Evolutionary conservation across 805 yeast genomes (phyloP).

Genomic region (Wickerhamiella kazuoi): DNA sequence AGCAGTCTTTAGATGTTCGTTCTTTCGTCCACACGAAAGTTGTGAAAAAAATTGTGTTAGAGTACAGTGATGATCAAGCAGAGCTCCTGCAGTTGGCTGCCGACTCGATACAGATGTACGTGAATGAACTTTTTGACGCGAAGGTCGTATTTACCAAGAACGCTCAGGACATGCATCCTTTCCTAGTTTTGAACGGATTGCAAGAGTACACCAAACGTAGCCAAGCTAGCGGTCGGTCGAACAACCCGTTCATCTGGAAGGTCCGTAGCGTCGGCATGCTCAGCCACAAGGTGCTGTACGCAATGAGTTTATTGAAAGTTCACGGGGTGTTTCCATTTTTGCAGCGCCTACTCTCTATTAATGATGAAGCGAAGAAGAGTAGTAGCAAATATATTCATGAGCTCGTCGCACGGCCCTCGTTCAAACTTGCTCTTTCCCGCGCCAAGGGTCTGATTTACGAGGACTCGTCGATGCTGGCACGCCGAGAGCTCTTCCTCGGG

Average conservation of each 20-base stretch:
- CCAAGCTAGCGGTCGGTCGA: conserved; percentile 8
- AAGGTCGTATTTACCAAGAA: conserved; percentile 48
- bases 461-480: conserved; percentile 1
- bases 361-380: conserved; percentile 14
- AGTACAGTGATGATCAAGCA: conserved; percentile 34
- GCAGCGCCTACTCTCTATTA: conserved; percentile 38
- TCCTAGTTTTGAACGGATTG: conserved; percentile 39
- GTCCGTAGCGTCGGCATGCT: conserved; percentile 29
- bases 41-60: conserved; percentile 42
- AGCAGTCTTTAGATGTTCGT: conserved; percentile 60
- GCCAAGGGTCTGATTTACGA: conserved; percentile 29
- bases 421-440: conserved; percentile 27
- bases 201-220: conserved; percentile 24
- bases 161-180: conserved; percentile 30
- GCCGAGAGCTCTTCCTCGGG: conserved; percentile 26
- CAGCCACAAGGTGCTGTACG: conserved; percentile 51
- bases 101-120: conserved; percentile 48
- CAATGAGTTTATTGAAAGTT: conserved; percentile 34
- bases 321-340: conserved; percentile 74
- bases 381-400: conserved; percentile 47
- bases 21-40: conserved; percentile 57
- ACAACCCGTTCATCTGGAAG: conserved; percentile 12
- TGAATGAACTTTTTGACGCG: conserved; percentile 44
- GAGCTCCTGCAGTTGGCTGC: conserved; percentile 38
- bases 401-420: conserved; percentile 36